Conservation (phyloP, 176 grass and related monocot genomes). For the Guadua angustifolia region DNA sequence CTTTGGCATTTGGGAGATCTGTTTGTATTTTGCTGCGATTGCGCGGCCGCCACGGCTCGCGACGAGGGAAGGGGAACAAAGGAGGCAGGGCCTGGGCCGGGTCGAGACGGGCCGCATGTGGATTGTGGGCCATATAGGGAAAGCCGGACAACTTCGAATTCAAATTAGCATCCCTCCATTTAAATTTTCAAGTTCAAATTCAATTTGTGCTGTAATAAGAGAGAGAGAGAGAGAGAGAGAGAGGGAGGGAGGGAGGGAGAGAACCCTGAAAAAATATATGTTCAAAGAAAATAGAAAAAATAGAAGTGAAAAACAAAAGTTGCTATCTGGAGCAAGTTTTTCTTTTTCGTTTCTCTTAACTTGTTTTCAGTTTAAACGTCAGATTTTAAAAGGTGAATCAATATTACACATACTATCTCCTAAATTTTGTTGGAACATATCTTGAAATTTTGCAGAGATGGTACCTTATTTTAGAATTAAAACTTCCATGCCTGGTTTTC, state of each 20-base stretch:
- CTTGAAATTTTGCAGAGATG: background rate
- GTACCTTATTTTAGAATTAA: background rate
- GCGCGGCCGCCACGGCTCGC: constrained; percentile 10
- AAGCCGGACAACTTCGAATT: no score
- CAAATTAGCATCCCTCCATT: background rate
- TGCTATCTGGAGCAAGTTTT: no score
- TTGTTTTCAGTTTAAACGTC: no score
- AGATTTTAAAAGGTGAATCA: no score
- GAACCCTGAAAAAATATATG: no score
- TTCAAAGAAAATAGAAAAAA: no score
- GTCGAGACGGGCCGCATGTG: no score
- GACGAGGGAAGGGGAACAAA: background rate
- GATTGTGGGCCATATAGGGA: no score
- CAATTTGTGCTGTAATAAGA: background rate
- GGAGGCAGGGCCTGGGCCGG: no score
- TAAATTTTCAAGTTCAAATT: background rate
- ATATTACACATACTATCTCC: no score
- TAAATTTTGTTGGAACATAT: background rate
- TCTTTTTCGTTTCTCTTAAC: no score
- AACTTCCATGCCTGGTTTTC: background rate
- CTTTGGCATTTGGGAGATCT: constrained; percentile 26
- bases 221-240: background rate
- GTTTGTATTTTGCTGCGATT: background rate
- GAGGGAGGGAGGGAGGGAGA: background rate
- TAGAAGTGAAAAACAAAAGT: no score